Conservation (phyloP, 192 early-diverging fungal genomes). For the Backusella westeae region DNA sequence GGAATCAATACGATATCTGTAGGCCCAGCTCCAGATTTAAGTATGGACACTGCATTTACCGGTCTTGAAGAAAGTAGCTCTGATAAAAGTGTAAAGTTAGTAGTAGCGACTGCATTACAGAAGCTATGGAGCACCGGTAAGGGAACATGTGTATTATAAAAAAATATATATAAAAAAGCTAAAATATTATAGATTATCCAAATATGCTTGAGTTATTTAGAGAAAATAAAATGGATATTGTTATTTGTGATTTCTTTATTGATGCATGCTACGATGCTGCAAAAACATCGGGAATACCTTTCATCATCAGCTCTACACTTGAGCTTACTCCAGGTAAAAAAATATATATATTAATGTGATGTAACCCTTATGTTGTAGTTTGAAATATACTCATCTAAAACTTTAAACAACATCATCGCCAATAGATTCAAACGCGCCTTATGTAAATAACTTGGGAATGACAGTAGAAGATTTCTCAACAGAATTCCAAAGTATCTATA, state of each 20-base stretch:
- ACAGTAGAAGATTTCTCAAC: neutral
- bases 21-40: neutral
- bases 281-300: slow-evolving; percentile 11
- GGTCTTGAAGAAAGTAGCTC: neutral
- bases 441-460: neutral
- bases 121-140: neutral
- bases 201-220: neutral
- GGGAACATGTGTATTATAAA: neutral
- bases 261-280: slow-evolving; percentile 19
- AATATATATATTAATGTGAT: neutral
- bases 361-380: neutral
- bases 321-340: slow-evolving; percentile 1
- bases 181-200: neutral
- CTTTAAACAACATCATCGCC: neutral
- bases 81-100: neutral
- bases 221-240: neutral
- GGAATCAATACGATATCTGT: neutral
- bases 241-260: slow-evolving; percentile 24
- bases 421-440: neutral
- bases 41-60: neutral
- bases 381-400: neutral
- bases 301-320: slow-evolving; percentile 18
- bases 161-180: neutral
- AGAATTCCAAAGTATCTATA: neutral
- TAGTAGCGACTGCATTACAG: neutral